Evolutionary conservation across 495 filamentous ascomycete species (phyloP), one percentile per base, ranked within the genome.

Genomic region (Hypoxylon fragiforme): DNA sequence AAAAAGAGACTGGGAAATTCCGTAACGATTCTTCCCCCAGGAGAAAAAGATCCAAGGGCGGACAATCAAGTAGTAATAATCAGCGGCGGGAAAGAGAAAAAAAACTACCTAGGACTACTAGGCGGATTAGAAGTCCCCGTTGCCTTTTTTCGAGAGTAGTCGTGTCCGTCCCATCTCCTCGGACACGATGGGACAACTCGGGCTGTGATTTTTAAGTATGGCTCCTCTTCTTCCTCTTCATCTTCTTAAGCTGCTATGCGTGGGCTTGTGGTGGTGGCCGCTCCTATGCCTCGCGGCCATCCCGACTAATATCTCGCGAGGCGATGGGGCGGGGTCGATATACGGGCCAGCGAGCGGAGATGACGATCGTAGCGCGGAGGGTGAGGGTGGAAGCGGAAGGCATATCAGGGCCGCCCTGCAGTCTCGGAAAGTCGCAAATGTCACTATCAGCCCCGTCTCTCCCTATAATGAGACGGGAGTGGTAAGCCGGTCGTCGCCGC

Each of bases 331-430:
- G 20, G 43, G 38, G 30, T 21, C 32, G 18, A 40, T 34, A n/a
- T 44, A 12, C 8, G 42, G 31, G 13, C 21, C 44, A 19, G 28
- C 34, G n/a, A n/a, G n/a, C n/a, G n/a, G n/a, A n/a, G n/a, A n/a
- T 11, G 16, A 36, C 21, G 54, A 39, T 12, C 50, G 49, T 21
- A 31, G 22, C 14, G 26, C 24, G 3, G 34, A 28, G 8, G n/a
- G n/a, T n/a, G 43, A 44, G 9, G 36, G 30, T 16, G 37, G 52
- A 13, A 50, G 30, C 20, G 37, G 52, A 16, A 50, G 49, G 21
- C 63, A 66, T 26, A 63, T 63, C 4, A 57, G 43, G 45, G 63
- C 63, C 13, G 43, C 18, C 13, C 40, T 66, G 16, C 60, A 66
- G n/a, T 53, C 43, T 21, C 60, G 39, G 9, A 66, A 44, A 16